Evolutionary conservation across 306 rosid species (phyloP).

Genomic region (Parietaria judaica): DNA sequence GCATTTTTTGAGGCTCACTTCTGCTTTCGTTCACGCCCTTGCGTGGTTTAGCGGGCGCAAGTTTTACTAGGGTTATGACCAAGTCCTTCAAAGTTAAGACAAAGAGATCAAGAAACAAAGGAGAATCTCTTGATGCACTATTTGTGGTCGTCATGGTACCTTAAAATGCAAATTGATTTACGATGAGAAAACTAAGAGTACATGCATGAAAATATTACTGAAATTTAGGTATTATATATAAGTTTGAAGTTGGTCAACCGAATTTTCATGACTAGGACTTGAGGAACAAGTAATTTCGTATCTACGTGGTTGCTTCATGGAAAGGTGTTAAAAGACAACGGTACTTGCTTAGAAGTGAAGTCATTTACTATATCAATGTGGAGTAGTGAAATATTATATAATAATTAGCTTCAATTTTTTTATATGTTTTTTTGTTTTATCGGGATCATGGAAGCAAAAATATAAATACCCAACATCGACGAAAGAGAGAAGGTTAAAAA

Average conservation of each 20-base stretch:
- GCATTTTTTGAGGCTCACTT: not conserved
- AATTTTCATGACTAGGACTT: not conserved
- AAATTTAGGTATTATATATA: not conserved
- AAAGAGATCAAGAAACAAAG: not conserved
- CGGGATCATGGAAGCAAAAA: too few species aligned
- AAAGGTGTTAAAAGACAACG: not conserved
- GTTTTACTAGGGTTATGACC: conserved; percentile 5
- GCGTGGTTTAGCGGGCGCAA: not conserved
- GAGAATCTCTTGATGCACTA: not conserved
- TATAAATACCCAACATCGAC: too few species aligned
- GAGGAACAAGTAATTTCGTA: not conserved
- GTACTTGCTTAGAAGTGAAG: too few species aligned
- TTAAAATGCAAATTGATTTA: not conserved
- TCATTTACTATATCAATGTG: too few species aligned
- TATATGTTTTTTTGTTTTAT: too few species aligned
- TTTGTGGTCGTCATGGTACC: not conserved
- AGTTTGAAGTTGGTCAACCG: not conserved
- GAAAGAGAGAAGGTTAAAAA: too few species aligned
- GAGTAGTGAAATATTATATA: too few species aligned
- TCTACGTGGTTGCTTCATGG: conserved; percentile 3
- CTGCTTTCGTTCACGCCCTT: conserved; percentile 1
- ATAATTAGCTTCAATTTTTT: too few species aligned
- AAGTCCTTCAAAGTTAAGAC: not conserved
- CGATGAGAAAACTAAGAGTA: not conserved
- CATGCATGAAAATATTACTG: not conserved